A percentile compares a stretch with the other conserved stretches of the same genome.
These are phyloP conservation scores for Lavandula angustifolia DNA, from an alignment of 257 asterid genomes.

Conservation along the genomic window DNA sequence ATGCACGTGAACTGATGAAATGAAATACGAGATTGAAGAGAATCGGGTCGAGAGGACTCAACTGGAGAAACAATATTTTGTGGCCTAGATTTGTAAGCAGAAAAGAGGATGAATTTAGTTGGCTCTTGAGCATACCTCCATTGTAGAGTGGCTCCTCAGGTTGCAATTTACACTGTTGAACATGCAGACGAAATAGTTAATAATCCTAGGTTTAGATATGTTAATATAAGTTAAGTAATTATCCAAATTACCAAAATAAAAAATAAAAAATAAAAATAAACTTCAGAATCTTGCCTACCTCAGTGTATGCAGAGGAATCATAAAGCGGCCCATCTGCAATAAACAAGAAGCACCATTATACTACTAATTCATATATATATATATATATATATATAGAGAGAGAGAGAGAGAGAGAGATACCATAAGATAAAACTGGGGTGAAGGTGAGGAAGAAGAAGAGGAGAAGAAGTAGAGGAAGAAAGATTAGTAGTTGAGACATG, in stretches of 20 bases:
- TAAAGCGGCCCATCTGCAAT: conserved; percentile 80
- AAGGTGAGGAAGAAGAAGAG: conserved; percentile 30
- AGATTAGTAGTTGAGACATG: conserved; percentile 32
- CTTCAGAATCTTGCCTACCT: conserved; percentile 40
- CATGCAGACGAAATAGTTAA: neutral
- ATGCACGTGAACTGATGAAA: neutral
- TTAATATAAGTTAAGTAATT: neutral
- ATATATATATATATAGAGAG: neutral
- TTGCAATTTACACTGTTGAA: conserved; percentile 53
- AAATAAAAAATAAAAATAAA: neutral
- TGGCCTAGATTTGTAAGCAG: conserved; percentile 44
- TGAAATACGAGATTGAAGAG: neutral
- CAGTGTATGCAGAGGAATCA: conserved; percentile 74
- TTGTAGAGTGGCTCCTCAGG: conserved; percentile 65
- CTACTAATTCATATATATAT: neutral
- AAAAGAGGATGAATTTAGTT: conserved; percentile 35
- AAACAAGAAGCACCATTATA: neutral
- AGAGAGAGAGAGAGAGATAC: conserved; percentile 32
- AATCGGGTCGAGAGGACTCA: conserved; percentile 22
- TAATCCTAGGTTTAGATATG: too few species aligned
- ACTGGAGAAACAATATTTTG: conserved; percentile 70
- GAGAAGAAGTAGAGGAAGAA: conserved; percentile 20
- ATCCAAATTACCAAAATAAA: neutral
- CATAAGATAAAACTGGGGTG: conserved; percentile 36
- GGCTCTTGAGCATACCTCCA: conserved; percentile 65